Evolutionary conservation across 2,329 filamentous ascomycete species (phyloP).

Genomic region (Cadophora malorum): DNA sequence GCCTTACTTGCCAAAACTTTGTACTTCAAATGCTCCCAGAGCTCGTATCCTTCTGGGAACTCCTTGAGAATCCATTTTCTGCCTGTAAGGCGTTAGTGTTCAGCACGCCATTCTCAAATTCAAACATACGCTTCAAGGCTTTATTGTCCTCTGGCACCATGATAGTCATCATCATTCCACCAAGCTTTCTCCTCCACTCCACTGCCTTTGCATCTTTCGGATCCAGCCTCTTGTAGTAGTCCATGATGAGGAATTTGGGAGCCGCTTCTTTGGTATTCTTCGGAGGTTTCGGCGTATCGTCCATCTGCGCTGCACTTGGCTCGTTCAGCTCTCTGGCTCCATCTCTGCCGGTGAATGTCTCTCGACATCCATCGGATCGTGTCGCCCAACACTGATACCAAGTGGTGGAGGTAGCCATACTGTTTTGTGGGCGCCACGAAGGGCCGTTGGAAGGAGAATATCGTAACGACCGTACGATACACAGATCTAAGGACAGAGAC

Average conservation of each 20-base stretch:
- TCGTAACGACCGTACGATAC: neutral
- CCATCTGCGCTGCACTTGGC: slow-evolving; percentile 57
- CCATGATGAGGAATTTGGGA: slow-evolving; percentile 46
- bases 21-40: slow-evolving; percentile 65
- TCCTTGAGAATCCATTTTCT: slow-evolving; percentile 57
- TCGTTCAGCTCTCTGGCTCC: slow-evolving; percentile 52
- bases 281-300: slow-evolving; percentile 49
- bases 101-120: neutral
- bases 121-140: slow-evolving; percentile 26
- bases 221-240: slow-evolving; percentile 59
- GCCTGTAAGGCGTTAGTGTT: slow-evolving; percentile 35
- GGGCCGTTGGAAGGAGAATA: neutral
- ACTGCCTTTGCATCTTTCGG: slow-evolving; percentile 58
- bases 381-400: slow-evolving; percentile 36
- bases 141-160: slow-evolving; percentile 47
- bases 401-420: slow-evolving; percentile 4
- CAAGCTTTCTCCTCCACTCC: slow-evolving; percentile 64
- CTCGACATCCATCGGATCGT: slow-evolving; percentile 42
- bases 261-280: slow-evolving; percentile 53
- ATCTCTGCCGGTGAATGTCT: slow-evolving; percentile 32
- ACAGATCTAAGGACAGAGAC: neutral
- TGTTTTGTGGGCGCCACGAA: neutral
- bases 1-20: slow-evolving; percentile 49
- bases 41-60: slow-evolving; percentile 61
- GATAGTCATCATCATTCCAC: slow-evolving; percentile 61